Percentiles rank a stretch among this genome's conserved stretches.
Evolutionary conservation across 768 basidiomycete genomes (phyloP).

Genomic region (Austroboletus festivus): DNA sequence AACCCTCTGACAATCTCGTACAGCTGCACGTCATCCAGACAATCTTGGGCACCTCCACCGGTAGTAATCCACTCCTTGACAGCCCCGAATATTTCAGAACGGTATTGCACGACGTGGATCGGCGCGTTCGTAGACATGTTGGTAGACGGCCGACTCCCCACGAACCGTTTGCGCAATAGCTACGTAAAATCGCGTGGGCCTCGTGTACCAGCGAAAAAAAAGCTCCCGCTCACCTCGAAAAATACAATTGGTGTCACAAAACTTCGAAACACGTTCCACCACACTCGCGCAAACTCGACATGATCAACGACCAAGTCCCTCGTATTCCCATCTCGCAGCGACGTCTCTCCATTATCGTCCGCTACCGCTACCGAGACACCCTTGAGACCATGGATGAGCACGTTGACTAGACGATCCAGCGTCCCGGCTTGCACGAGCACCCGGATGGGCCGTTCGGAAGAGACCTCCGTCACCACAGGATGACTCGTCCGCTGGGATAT

Average conservation of each 20-base stretch:
- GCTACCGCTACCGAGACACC: conserved; percentile 78
- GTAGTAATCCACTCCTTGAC: conserved; percentile 68
- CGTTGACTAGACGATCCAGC: conserved; percentile 66
- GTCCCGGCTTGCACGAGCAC: conserved; percentile 80
- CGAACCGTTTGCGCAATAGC: conserved; percentile 75
- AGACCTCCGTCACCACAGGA: conserved; percentile 57
- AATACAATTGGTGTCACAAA: conserved; percentile 79
- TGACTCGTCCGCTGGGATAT: conserved; percentile 61
- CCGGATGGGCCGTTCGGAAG: conserved; percentile 68
- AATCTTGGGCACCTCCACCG: conserved; percentile 78
- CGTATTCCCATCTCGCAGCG: conserved; percentile 69
- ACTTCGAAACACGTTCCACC: conserved; percentile 83
- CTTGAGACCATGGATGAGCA: conserved; percentile 74
- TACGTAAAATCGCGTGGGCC: conserved; percentile 28
- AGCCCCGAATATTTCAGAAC: conserved; percentile 62
- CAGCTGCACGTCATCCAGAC: conserved; percentile 67
- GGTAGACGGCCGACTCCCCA: conserved; percentile 45
- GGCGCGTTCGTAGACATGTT: conserved; percentile 40
- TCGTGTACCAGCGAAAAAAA: not conserved
- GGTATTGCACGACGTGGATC: conserved; percentile 46
- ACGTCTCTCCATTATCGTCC: conserved; percentile 86
- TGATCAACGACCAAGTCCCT: conserved; percentile 71
- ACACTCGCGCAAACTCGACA: conserved; percentile 67
- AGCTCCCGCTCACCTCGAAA: conserved; percentile 61
- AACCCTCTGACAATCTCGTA: conserved; percentile 58